phyloP scores from a whole-genome alignment of 768 basidiomycete genomes.

The Leccinum truebloodii region DNA sequence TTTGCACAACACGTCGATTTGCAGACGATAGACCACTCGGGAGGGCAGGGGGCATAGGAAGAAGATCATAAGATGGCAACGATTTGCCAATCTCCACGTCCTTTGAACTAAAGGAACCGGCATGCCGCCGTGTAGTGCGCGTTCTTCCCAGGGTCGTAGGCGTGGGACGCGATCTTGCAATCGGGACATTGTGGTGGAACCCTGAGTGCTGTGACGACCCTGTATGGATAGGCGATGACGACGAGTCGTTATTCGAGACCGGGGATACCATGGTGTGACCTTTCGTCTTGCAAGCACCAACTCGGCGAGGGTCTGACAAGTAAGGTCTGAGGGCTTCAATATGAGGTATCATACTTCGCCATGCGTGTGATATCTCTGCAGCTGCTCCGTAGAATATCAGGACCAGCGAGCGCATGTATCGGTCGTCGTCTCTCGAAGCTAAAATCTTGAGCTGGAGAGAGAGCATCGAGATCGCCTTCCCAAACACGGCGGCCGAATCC shows the following conservation, averaged over 20 bases:
- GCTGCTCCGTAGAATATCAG: slow-evolving; percentile 87
- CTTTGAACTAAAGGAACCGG: slow-evolving; percentile 92
- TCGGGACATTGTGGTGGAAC: slow-evolving; percentile 26
- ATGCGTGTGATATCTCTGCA: slow-evolving; percentile 84
- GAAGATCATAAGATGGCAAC: slow-evolving; percentile 62
- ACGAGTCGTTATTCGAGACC: slow-evolving; percentile 21
- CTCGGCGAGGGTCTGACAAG: slow-evolving; percentile 47
- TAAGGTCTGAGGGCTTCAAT: slow-evolving; percentile 69
- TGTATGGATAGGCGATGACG: slow-evolving; percentile 30
- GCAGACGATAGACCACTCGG: slow-evolving; percentile 29
- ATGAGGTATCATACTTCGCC: slow-evolving; percentile 75
- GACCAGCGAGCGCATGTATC: slow-evolving; percentile 84
- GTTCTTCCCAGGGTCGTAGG: slow-evolving; percentile 39
- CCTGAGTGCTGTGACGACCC: slow-evolving; percentile 25
- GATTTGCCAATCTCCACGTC: slow-evolving; percentile 88
- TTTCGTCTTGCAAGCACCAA: slow-evolving; percentile 33
- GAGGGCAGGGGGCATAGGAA: slow-evolving; percentile 31
- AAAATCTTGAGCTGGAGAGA: slow-evolving; percentile 79
- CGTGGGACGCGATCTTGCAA: slow-evolving; percentile 31
- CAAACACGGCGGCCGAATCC: slow-evolving; percentile 80
- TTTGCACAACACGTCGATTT: slow-evolving; percentile 51
- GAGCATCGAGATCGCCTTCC: slow-evolving; percentile 85
- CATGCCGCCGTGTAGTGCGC: slow-evolving; percentile 75
- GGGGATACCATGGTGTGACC: slow-evolving; percentile 30
- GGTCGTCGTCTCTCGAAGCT: slow-evolving; percentile 73